Evolutionary conservation across 768 basidiomycete species (phyloP), one percentile per base, ranked within the genome.

Genomic region (Pleurotus djamor): DNA sequence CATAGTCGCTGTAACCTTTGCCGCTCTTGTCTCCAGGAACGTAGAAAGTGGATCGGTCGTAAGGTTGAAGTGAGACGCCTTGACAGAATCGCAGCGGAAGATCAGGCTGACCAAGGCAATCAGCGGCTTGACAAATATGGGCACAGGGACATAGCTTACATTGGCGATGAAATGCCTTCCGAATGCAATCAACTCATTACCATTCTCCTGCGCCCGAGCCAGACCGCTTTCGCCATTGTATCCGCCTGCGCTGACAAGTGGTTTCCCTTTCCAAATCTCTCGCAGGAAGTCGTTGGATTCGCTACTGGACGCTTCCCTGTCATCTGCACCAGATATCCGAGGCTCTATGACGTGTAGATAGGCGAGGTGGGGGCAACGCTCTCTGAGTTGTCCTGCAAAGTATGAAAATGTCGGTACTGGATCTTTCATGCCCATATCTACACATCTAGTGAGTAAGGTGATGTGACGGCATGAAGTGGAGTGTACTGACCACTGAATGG

Each of bases 311-410:
- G 28, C 32, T n/a, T 21, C 49, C 43, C 33, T 33, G 38, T 45
- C 57, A 12, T 50, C 52, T 44, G 43, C 14, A 52, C 66, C 67
- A 57, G 64, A 59, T 3, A 58, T 58, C n/a, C 66, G 68, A 1
- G 78, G 70, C 63, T 82, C 77, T 36, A 73, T 64, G 36, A 76
- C 65, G 60, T 82, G 80, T 2, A 83, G 60, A 69, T 81, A 84
- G 4, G 80, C 78, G 17, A 83, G 65, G 8, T 71, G 63, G 10
- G 77, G 76, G 50, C 69, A 69, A 21, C 69, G 71, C 37, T 63
- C 58, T 7, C 66, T 64, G 47, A 84, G 60, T 52, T 77, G 56
- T 12, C 65, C 57, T 4, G 78, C 72, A 14, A 85, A 63, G 67
- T 82, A 75, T 0, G 68, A 55, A 70, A 77, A 84, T 4, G 74